Conservation (phyloP, 2,329 filamentous ascomycete genomes). For the Emmonsiellopsis sp. region DNA sequence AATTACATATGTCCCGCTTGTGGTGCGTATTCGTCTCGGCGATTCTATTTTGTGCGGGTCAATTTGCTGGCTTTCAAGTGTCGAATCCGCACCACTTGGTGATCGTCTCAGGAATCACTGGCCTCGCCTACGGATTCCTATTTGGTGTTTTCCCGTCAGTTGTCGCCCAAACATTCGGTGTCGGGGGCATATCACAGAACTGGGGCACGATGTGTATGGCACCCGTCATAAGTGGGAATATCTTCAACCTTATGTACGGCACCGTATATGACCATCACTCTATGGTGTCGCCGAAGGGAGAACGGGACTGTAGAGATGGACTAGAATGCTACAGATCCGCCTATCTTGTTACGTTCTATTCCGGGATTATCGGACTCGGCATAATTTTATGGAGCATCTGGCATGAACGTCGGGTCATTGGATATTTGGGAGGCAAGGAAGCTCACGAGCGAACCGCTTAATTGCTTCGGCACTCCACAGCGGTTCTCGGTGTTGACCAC, state of each 20-base stretch:
- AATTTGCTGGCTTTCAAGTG: constrained; percentile 66
- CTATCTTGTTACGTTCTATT: constrained; percentile 67
- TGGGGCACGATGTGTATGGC: constrained; percentile 94
- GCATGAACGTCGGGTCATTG: constrained; percentile 28
- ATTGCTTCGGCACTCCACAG: neutral
- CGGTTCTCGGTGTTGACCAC: neutral
- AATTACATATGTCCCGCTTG: constrained; percentile 67
- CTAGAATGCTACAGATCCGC: constrained; percentile 71
- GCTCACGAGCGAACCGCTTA: constrained; percentile 6
- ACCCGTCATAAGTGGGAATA: constrained; percentile 76
- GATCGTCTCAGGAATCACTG: constrained; percentile 72
- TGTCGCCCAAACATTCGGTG: constrained; percentile 81
- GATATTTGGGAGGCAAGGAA: constrained; percentile 17
- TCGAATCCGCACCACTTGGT: constrained; percentile 68
- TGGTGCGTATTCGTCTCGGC: constrained; percentile 84
- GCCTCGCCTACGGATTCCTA: constrained; percentile 82
- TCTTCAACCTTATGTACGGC: constrained; percentile 91
- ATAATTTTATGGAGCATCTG: constrained; percentile 54
- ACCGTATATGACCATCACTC: constrained; percentile 74
- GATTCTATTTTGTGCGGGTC: constrained; percentile 67
- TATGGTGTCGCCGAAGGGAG: constrained; percentile 56
- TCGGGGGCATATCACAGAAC: constrained; percentile 81
- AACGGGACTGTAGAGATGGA: constrained; percentile 67
- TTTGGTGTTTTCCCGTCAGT: constrained; percentile 92
- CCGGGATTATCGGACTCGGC: constrained; percentile 59